Evolutionary conservation across 805 yeast species (phyloP).

Genomic region (Lipomyces japonicus): DNA sequence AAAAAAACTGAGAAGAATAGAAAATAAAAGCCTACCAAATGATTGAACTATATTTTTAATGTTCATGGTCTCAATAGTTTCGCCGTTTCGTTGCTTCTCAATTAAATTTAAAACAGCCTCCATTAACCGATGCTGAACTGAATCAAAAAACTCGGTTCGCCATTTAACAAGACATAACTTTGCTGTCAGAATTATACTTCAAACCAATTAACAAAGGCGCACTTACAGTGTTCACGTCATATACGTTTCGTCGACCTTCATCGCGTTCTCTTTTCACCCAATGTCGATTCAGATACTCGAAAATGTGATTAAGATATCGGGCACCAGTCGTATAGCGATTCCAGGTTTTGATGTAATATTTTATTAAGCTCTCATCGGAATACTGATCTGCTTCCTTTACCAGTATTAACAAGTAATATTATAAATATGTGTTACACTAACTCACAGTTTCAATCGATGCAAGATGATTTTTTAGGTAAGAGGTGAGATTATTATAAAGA

Average conservation of each 20-base stretch:
- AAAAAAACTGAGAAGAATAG: background rate
- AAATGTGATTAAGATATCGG: conserved; percentile 82
- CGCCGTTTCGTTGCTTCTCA: conserved; percentile 73
- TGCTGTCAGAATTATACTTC: background rate
- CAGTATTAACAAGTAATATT: conserved; percentile 22
- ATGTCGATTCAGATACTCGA: conserved; percentile 92
- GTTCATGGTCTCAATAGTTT: conserved; percentile 60
- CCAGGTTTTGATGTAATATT: conserved; percentile 85
- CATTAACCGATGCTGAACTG: conserved; percentile 57
- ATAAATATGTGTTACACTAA: background rate
- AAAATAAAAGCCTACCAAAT: conserved; percentile 40
- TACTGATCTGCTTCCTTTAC: conserved; percentile 43
- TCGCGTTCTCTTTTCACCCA: conserved; percentile 97
- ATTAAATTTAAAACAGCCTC: conserved; percentile 72
- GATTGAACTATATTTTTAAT: conserved; percentile 77
- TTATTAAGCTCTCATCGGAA: conserved; percentile 64
- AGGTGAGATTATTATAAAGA: conserved; percentile 67
- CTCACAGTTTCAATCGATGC: conserved; percentile 30
- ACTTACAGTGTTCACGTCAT: conserved; percentile 73
- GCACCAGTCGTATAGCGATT: conserved; percentile 87
- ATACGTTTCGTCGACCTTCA: conserved; percentile 84
- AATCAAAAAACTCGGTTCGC: conserved; percentile 76
- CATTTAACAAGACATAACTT: conserved; percentile 73
- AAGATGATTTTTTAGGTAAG: conserved; percentile 58
- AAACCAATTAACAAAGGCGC: background rate